Percentiles rank a stretch among this genome's conserved stretches.
These are phyloP conservation scores for Lipomyces sp. DNA, from an alignment of 805 yeast genomes.

Conservation along the genomic window DNA sequence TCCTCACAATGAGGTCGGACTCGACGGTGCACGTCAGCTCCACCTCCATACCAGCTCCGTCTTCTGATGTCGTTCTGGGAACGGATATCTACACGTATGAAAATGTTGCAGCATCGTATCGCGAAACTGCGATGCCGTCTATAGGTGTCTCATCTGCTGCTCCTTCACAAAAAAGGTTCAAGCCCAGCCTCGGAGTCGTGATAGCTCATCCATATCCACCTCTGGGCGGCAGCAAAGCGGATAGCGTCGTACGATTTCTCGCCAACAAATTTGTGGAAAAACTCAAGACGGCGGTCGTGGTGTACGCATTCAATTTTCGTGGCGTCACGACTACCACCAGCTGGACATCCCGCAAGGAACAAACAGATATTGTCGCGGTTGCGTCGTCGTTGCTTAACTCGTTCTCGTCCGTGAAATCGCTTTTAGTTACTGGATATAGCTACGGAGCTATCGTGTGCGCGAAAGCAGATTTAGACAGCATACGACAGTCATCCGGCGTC, in stretches of 20 bases:
- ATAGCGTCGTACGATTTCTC: conserved; percentile 27
- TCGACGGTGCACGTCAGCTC: conserved; percentile 23
- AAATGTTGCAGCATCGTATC: conserved; percentile 10
- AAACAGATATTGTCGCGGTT: conserved; percentile 25
- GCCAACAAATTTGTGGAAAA: conserved; percentile 18
- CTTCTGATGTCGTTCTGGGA: conserved; percentile 23
- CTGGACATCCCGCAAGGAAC: conserved; percentile 29
- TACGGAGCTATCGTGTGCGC: conserved; percentile 33
- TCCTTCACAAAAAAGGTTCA: conserved; percentile 9
- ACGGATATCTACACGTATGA: conserved; percentile 33
- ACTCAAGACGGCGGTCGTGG: conserved; percentile 21
- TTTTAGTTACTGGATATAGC: conserved; percentile 29
- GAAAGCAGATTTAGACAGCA: conserved; percentile 9
- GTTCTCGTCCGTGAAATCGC: conserved; percentile 17
- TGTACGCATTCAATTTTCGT: conserved; percentile 32
- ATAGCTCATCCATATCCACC: conserved; percentile 37
- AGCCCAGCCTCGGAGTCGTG: conserved; percentile 32
- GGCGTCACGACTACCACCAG: conserved; percentile 35
- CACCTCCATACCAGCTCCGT: conserved; percentile 26
- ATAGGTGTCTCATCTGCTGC: conserved; percentile 8
- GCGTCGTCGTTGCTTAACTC: conserved; percentile 12
- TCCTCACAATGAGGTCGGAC: neutral
- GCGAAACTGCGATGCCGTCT: conserved; percentile 12
- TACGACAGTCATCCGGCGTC: conserved; percentile 8
- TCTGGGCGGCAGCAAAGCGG: conserved; percentile 32